Evolutionary conservation across 371 early-diverging fungal species (phyloP), one percentile per base, ranked within the genome.

Genomic region (Funneliformis caledonium): DNA sequence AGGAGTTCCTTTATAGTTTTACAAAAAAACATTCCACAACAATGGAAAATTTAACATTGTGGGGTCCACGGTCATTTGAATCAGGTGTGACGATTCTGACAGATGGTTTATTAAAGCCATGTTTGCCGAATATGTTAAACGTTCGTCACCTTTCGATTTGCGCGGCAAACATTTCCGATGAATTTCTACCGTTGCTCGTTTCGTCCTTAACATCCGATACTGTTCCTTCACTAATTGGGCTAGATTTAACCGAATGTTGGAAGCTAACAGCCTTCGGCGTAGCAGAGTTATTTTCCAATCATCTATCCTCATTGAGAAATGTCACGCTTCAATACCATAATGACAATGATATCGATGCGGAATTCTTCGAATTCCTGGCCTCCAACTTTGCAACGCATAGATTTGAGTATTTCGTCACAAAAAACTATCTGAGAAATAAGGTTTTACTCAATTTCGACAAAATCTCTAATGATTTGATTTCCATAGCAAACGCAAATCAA

Each of bases 191-290:
- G 5, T n/a, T 43, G 19, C 33, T 69, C 37, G n/a, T 43, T 69
- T 22, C n/a, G 6, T 6, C n/a, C 0, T 43, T n/a, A 64, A 10
- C 65, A 31, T 16, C 14, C 31, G 33, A 8, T 64, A 64, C 4
- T 11, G 5, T 5, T 31, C 11, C 65, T 31, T 33, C 26, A 11
- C n/a, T 33, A 31, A 72, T 72, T 45, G 45, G 12, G 14, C 10
- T 74, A 10, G 75, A 74, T 56, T 60, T 74, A 11, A 43, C 75
- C 59, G 75, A 60, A 74, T 74, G 75, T 74, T 74, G 50, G 16
- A 60, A 33, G 2, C 9, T 74, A 19, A 33, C 75, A 14, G 75
- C 19, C 4, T 74, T 74, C 56, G 75, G 75, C 8, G 47, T 74
- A 22, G 75, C 75, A 8, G 75, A 74, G 42, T 60, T 74, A 60